Evolutionary conservation across 306 rosid genomes (phyloP).

Genomic region (Delonix regia): DNA sequence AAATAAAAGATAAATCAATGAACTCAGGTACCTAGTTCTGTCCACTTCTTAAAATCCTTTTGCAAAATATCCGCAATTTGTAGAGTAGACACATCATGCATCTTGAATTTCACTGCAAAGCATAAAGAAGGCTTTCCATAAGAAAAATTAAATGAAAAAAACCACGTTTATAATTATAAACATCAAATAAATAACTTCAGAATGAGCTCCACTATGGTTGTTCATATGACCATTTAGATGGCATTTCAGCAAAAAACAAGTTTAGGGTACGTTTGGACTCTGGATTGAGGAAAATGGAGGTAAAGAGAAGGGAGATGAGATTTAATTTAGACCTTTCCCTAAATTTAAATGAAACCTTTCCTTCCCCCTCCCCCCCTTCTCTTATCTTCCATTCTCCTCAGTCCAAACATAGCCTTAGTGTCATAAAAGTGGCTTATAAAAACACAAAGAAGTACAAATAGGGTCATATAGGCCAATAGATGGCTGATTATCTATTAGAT

Average conservation of each 20-base stretch:
- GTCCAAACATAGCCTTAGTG: background rate
- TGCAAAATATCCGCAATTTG: constrained; percentile 60
- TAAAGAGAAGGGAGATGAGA: too few species aligned
- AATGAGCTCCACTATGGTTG: background rate
- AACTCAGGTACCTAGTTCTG: constrained; percentile 56
- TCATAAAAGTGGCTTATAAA: too few species aligned
- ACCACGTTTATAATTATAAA: background rate
- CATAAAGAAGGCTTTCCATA: constrained; percentile 6
- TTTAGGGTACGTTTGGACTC: background rate
- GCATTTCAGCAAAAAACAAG: background rate
- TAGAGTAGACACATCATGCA: constrained; percentile 63
- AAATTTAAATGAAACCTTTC: too few species aligned
- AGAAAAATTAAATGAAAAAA: constrained; percentile 9
- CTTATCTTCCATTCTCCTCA: background rate
- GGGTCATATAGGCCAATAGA: background rate
- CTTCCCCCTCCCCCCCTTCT: too few species aligned
- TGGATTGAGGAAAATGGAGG: too few species aligned
- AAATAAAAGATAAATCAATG: background rate
- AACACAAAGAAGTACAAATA: background rate
- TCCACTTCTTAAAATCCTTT: constrained; percentile 88
- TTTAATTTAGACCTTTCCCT: too few species aligned
- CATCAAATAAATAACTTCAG: background rate
- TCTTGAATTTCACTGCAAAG: constrained; percentile 74
- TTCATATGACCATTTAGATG: background rate
- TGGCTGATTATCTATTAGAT: background rate